Percentiles rank a stretch among this genome's conserved stretches.
phyloP scores from a whole-genome alignment of 2,329 filamentous ascomycete genomes.

The Botrytis paeoniae region DNA sequence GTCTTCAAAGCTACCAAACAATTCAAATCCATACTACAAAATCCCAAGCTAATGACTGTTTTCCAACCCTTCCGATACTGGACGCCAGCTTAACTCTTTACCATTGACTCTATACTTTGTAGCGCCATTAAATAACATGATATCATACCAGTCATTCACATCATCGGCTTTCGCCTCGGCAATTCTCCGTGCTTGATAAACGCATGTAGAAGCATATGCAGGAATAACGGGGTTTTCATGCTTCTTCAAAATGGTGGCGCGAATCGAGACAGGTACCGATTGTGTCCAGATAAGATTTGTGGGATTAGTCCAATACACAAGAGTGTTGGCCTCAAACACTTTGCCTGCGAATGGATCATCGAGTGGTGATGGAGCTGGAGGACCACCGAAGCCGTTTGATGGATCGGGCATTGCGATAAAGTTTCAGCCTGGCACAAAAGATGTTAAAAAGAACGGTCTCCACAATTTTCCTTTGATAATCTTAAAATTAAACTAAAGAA shows the following conservation, averaged over 20 bases:
- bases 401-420: background rate
- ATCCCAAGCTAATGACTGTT: background rate
- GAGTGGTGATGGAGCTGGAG: background rate
- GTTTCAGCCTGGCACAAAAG: background rate
- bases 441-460: background rate
- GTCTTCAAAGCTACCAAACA: background rate
- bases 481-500: too few relatives aligned
- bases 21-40: background rate
- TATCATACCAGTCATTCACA: background rate
- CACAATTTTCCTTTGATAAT: too few relatives aligned
- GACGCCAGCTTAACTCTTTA: background rate
- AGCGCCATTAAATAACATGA: background rate
- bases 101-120: background rate
- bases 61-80: background rate
- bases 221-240: background rate
- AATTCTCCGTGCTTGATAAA: background rate
- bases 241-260: background rate
- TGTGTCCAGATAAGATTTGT: background rate
- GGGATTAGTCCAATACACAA: background rate
- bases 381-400: background rate
- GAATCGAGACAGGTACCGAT: background rate
- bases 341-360: background rate
- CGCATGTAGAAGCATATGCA: background rate
- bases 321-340: background rate
- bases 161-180: background rate